Evolutionary conservation across 768 basidiomycete genomes (phyloP).

Genomic region (Collybia nuda): DNA sequence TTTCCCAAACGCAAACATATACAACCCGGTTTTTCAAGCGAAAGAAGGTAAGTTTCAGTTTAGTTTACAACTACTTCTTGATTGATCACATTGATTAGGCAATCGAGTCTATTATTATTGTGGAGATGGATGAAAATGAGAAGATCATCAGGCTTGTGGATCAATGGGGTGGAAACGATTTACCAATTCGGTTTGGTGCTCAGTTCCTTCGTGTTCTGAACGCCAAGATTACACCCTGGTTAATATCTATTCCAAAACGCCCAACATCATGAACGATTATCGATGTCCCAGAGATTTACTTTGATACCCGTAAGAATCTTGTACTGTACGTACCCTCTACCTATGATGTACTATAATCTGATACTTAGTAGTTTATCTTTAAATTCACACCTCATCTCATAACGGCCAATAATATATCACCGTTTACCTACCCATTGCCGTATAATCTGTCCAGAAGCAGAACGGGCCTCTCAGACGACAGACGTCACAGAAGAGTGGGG

Average conservation of each 20-base stretch:
- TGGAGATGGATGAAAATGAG: conserved; percentile 65
- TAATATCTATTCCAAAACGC: conserved; percentile 48
- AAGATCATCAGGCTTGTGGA: conserved; percentile 60
- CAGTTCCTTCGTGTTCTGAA: conserved; percentile 47
- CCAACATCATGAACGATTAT: background rate
- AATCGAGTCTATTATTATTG: conserved; percentile 58
- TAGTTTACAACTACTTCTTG: background rate
- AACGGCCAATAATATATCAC: too few species aligned
- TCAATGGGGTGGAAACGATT: conserved; percentile 57
- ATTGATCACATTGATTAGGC: conserved; percentile 30
- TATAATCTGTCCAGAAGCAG: too few species aligned
- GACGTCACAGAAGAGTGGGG: too few species aligned
- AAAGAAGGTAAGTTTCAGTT: conserved; percentile 41
- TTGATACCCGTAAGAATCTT: background rate
- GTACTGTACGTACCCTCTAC: background rate
- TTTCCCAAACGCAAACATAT: conserved; percentile 61
- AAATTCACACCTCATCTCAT: conserved; percentile 37
- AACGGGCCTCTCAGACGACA: too few species aligned
- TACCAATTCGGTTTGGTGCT: conserved; percentile 48
- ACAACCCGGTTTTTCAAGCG: conserved; percentile 47
- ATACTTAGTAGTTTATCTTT: background rate
- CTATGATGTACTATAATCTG: background rate
- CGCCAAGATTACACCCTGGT: conserved; percentile 52
- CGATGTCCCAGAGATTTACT: background rate
- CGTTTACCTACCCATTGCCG: too few species aligned